These are phyloP conservation scores for Gelatoporia subvermispora DNA, from an alignment of 768 basidiomycete species.

Conservation along the genomic window DNA sequence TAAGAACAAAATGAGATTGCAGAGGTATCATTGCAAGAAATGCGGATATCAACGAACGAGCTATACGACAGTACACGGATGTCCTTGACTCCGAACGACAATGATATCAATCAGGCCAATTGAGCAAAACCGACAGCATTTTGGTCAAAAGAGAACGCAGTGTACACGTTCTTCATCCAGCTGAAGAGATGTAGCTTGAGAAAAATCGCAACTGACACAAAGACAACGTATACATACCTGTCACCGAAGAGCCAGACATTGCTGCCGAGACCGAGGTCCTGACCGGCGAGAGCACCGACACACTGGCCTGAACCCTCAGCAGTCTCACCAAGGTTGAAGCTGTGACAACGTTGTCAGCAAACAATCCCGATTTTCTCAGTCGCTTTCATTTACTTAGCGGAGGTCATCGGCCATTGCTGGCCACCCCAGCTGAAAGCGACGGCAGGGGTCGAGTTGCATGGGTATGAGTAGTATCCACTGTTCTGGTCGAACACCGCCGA, in stretches of 20 bases:
- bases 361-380: too few relatives aligned
- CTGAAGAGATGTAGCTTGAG: too few relatives aligned
- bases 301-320: conserved; percentile 4
- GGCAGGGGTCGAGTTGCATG: conserved; percentile 3
- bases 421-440: conserved; percentile 15
- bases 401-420: conserved; percentile 6
- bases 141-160: conserved; percentile 24
- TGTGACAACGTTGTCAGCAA: not conserved
- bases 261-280: conserved; percentile 10
- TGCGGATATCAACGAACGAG: too few relatives aligned
- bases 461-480: conserved; percentile 16
- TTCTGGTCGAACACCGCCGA: conserved; percentile 5
- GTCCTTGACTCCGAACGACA: too few relatives aligned
- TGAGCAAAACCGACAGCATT: conserved; percentile 26
- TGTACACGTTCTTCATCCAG: conserved; percentile 31
- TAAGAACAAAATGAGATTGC: too few relatives aligned
- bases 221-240: conserved; percentile 3
- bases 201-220: not conserved
- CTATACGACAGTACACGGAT: too few relatives aligned
- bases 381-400: conserved; percentile 3
- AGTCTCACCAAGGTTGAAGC: conserved; percentile 12
- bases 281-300: conserved; percentile 15
- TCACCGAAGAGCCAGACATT: conserved; percentile 18
- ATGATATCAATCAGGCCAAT: conserved; percentile 3
- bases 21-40: too few relatives aligned